These are phyloP conservation scores for Podospora pseudocomata DNA, from an alignment of 495 filamentous ascomycete genomes.

Conservation along the genomic window DNA sequence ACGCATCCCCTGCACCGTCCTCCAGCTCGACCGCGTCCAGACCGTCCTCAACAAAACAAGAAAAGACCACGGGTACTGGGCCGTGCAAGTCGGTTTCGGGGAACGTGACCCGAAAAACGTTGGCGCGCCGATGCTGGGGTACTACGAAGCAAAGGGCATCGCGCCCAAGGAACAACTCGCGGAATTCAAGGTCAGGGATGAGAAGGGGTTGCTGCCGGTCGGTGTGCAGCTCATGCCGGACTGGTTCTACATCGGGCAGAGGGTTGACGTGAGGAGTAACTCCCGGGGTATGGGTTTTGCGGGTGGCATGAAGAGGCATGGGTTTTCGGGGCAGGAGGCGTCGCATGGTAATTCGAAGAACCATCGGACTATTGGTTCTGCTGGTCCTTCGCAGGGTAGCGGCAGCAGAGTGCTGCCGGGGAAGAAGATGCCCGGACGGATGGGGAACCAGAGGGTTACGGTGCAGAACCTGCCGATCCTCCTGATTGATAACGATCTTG, in stretches of 20 bases:
- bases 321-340: conserved; percentile 81
- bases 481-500: conserved; percentile 77
- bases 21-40: conserved; percentile 90
- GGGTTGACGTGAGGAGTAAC: conserved; percentile 75
- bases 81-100: conserved; percentile 83
- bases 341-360: conserved; percentile 91
- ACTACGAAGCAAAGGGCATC: conserved; percentile 72
- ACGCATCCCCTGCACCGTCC: conserved; percentile 81
- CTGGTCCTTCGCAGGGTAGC: conserved; percentile 81
- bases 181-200: conserved; percentile 82
- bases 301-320: conserved; percentile 95
- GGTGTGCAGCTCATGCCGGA: conserved; percentile 71
- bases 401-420: conserved; percentile 89
- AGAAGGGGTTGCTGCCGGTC: conserved; percentile 65
- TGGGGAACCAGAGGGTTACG: conserved; percentile 84
- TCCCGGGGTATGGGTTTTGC: conserved; percentile 86
- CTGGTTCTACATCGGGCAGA: conserved; percentile 89
- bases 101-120: conserved; percentile 72
- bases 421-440: conserved; percentile 95
- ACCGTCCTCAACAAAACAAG: conserved; percentile 81
- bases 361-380: conserved; percentile 84
- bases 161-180: conserved; percentile 75
- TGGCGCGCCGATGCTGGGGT: conserved; percentile 73
- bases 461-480: conserved; percentile 86
- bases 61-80: conserved; percentile 79